Conservation (phyloP, 768 basidiomycete genomes). For the Myochromella boudieri region DNA sequence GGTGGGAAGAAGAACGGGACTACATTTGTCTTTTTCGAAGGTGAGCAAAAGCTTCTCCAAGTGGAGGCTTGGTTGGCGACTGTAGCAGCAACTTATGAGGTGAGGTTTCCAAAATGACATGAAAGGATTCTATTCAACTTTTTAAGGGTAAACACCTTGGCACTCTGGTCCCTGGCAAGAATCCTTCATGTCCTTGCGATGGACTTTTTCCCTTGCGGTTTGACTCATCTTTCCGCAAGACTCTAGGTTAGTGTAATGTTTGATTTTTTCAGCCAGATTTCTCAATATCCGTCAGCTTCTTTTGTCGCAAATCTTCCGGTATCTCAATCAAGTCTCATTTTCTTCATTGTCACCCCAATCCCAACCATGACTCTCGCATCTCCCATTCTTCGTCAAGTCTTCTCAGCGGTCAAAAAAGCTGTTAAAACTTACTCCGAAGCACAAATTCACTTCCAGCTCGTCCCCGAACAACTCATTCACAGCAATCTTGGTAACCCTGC, state of each 20-base stretch:
- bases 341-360: slow-evolving; percentile 70
- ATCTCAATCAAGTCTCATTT: slow-evolving; percentile 44
- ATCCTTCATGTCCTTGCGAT: slow-evolving; percentile 42
- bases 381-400: slow-evolving; percentile 64
- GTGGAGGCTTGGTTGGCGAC: slow-evolving; percentile 62
- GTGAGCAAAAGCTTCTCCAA: slow-evolving; percentile 41
- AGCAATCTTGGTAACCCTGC: slow-evolving; percentile 46
- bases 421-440: slow-evolving; percentile 44
- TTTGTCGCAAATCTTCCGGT: slow-evolving; percentile 46
- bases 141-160: slow-evolving; percentile 64
- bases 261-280: no score
- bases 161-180: slow-evolving; percentile 50
- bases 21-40: slow-evolving; percentile 69
- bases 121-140: slow-evolving; percentile 15
- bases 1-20: slow-evolving; percentile 71
- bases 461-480: slow-evolving; percentile 64
- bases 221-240: slow-evolving; percentile 68
- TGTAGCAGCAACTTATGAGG: slow-evolving; percentile 56
- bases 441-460: slow-evolving; percentile 67
- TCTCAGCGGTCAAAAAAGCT: slow-evolving; percentile 61
- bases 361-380: slow-evolving; percentile 63
- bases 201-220: slow-evolving; percentile 66
- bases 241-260: slow-evolving; percentile 53
- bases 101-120: no score
- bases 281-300: slow-evolving; percentile 46